Evolutionary conservation across 1,284 basidiomycete genomes (phyloP).

Genomic region (Chiua sp.): DNA sequence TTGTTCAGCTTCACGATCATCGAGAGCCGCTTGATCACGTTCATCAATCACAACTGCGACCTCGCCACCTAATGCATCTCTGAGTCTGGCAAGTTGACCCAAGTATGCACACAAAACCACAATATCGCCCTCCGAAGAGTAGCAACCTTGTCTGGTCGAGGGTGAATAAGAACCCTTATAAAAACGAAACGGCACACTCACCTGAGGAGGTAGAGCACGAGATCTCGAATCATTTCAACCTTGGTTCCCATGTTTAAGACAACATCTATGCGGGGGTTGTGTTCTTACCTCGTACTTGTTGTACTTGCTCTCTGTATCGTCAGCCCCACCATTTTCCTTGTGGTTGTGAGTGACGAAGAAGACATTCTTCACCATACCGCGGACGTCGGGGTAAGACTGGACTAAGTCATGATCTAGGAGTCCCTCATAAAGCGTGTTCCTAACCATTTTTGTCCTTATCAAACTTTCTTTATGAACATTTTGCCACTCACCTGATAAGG

Average conservation of each 20-base stretch:
- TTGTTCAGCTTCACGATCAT: conserved; percentile 49
- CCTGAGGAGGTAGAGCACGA: conserved; percentile 70
- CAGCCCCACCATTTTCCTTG: conserved; percentile 54
- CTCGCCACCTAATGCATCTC: conserved; percentile 52
- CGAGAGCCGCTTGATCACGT: conserved; percentile 63
- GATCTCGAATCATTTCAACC: conserved; percentile 73
- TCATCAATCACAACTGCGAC: conserved; percentile 73
- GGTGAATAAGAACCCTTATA: background rate
- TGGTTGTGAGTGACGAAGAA: conserved; percentile 65
- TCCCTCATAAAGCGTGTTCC: conserved; percentile 62
- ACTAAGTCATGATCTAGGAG: conserved; percentile 63
- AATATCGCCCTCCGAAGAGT: conserved; percentile 68
- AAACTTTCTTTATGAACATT: background rate
- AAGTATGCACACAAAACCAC: conserved; percentile 79
- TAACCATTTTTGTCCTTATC: conserved; percentile 25
- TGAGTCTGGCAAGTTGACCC: conserved; percentile 67
- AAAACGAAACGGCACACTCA: conserved; percentile 30
- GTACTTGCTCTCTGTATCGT: conserved; percentile 65
- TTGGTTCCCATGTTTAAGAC: conserved; percentile 32
- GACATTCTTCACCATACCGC: conserved; percentile 60
- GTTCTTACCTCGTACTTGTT: conserved; percentile 68
- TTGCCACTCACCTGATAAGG: conserved; percentile 49
- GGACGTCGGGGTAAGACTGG: conserved; percentile 52
- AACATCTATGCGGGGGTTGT: background rate
- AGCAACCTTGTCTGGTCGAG: conserved; percentile 55